A percentile compares a stretch with the other conserved stretches of the same genome.
phyloP scores from a whole-genome alignment of 345 rosid genomes.

The Lepidium didymum region DNA sequence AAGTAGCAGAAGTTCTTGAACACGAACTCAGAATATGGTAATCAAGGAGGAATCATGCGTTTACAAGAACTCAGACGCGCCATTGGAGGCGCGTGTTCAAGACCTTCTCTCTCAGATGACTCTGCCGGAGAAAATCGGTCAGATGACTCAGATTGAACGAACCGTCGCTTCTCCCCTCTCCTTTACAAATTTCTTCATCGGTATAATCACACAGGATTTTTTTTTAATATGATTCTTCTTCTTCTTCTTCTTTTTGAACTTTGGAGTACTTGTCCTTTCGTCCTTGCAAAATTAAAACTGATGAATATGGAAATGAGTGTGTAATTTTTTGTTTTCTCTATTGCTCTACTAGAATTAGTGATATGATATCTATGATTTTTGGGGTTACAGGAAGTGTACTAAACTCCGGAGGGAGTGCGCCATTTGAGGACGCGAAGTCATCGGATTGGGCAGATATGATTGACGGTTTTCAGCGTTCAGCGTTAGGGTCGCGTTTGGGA shows the following conservation, averaged over 20 bases:
- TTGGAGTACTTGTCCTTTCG: neutral
- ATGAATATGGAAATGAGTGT: neutral
- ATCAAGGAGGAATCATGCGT: slow-evolving; percentile 4
- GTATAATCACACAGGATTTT: neutral
- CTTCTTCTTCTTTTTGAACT: neutral
- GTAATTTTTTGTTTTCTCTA: neutral
- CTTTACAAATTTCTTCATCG: slow-evolving; percentile 15
- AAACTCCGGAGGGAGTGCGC: slow-evolving; percentile 66
- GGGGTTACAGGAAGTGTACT: slow-evolving; percentile 65
- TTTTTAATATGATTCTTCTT: neutral
- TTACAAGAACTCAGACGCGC: slow-evolving; percentile 38
- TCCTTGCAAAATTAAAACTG: neutral
- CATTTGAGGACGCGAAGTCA: slow-evolving; percentile 49
- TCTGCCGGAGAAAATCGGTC: slow-evolving; percentile 66
- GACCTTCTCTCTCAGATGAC: slow-evolving; percentile 85
- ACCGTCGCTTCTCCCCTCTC: slow-evolving; percentile 6
- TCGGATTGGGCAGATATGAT: slow-evolving; percentile 89
- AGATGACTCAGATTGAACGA: slow-evolving; percentile 45
- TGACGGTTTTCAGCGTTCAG: slow-evolving; percentile 57
- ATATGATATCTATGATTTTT: neutral
- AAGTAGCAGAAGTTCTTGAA: neutral
- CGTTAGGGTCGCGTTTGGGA: slow-evolving; percentile 66
- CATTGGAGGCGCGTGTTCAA: slow-evolving; percentile 56
- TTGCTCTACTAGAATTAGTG: neutral
- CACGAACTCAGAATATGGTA: neutral